A percentile compares a stretch with the other conserved stretches of the same genome.
Conservation (phyloP, 2,329 filamentous ascomycete species). For the Apiospora pterosperma region DNA sequence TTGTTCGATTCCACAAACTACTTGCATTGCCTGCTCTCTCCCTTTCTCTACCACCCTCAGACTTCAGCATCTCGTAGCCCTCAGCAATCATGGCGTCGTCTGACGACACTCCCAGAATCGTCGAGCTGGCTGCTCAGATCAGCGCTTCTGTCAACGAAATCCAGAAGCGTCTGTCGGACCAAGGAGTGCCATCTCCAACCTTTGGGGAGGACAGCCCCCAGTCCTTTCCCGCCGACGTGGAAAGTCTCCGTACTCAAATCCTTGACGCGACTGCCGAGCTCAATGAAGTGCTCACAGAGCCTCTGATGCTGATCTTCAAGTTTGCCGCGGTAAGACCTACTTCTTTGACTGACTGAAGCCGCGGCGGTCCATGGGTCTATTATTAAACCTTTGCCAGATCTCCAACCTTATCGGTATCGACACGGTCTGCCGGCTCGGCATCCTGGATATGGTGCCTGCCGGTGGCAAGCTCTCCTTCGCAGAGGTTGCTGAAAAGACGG, state of each 20-base stretch:
- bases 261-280: slow-evolving; percentile 1
- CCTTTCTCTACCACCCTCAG: neutral
- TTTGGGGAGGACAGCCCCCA: neutral
- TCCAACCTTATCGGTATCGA: neutral
- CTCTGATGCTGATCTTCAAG: neutral
- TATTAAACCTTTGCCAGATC: neutral
- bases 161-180: neutral
- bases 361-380: neutral
- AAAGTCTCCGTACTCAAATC: neutral
- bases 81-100: neutral
- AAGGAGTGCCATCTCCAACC: neutral
- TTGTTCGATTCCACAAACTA: neutral
- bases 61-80: neutral
- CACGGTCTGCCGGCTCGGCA: neutral
- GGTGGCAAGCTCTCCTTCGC: neutral
- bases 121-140: neutral
- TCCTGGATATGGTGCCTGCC: neutral
- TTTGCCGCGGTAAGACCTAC: neutral
- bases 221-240: neutral
- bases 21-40: neutral
- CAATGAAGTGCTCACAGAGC: neutral
- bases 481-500: neutral
- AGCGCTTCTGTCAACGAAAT: neutral
- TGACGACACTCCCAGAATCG: neutral
- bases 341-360: neutral